Evolutionary conservation across 192 early-diverging fungal genomes (phyloP), one percentile per base, ranked within the genome.

Genomic region (Funneliformis geosporum): DNA sequence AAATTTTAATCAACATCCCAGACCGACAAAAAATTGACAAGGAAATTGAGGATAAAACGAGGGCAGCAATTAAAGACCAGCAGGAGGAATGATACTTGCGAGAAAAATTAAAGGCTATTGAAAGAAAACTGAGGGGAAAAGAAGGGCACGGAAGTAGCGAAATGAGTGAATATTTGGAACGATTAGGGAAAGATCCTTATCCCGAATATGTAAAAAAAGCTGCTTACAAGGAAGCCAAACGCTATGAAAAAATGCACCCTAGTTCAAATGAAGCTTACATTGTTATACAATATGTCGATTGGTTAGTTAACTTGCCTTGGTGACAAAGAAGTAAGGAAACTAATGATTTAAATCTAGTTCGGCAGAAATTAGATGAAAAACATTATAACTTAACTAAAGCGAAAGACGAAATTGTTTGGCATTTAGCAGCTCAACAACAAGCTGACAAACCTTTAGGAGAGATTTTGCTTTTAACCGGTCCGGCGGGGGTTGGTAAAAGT

Each of bases 21-120:
- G 71, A 73, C 50, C 71, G 71, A 6, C 71, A 73, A 73, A 73
- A 73, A 43, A 73, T 73, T 73, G 71, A 73, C 46, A 73, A 73
- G 38, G 71, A 55, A 46, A 43, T 73, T 55, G 71, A 73, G 28
- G 71, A 73, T 23, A 55, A 73, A 73, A 73, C 71, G 4, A 55
- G 44, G 25, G 10, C 50, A 55, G 46, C 46, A 0, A 73, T 73
- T 40, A 73, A 73, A 55, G 71, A 73, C 8, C 46, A 73, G 16
- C 46, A 73, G 25, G 71, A 73, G 25, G 46, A 73, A 23, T 73
- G 46, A 55, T 73, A 73, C 55, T 73, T 73, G 21, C 42, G 46
- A 73, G 46, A 73, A 23, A 73, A 73, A n/a, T 73, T 73, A 73
- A 55, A 73, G 38, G 71, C 38, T 47, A 73, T 73, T 73, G 46